Conservation (phyloP, 148 eudicot genomes). For the Rhododendron griersonianum region DNA sequence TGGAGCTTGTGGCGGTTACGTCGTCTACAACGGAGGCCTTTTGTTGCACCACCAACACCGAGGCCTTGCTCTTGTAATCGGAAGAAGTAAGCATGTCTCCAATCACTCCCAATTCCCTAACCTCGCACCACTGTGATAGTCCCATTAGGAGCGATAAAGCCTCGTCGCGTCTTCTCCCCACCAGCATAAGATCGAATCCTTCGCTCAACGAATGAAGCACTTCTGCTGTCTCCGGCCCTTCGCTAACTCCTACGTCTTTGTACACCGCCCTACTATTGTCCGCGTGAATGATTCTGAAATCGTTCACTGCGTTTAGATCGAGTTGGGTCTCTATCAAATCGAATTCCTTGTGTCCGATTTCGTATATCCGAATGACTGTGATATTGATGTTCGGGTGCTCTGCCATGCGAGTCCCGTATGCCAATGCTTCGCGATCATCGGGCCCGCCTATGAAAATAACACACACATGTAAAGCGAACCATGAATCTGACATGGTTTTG, state of each 20-base stretch:
- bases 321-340: neutral
- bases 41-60: constrained; percentile 4
- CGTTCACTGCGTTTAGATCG: neutral
- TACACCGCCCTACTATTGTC: neutral
- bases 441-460: constrained; percentile 34
- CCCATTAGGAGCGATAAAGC: neutral
- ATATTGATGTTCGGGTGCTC: constrained; percentile 22
- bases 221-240: neutral
- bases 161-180: neutral
- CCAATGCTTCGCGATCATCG: constrained; percentile 40
- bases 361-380: constrained; percentile 18
- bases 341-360: neutral
- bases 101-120: neutral
- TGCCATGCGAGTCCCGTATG: constrained; percentile 21
- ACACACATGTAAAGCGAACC: neutral
- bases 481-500: neutral
- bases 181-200: neutral
- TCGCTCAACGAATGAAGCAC: neutral
- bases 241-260: neutral
- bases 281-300: neutral
- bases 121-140: neutral
- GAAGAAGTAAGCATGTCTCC: constrained; percentile 1
- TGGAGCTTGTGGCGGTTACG: neutral
- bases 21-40: neutral
- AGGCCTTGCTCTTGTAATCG: neutral